These are phyloP conservation scores for Mycena polygramma DNA, from an alignment of 768 basidiomycete species.

Conservation along the genomic window DNA sequence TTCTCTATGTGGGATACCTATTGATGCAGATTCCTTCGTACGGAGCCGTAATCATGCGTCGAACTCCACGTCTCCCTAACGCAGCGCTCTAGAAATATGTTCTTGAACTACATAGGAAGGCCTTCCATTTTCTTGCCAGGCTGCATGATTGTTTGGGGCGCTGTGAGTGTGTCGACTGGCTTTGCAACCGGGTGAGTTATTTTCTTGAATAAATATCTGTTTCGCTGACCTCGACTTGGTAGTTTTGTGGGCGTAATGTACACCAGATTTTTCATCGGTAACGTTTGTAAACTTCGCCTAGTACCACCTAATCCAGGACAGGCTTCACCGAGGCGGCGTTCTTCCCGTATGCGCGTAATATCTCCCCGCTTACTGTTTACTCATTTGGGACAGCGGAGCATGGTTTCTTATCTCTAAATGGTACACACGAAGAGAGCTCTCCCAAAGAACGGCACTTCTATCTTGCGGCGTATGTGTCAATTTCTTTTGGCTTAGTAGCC, in stretches of 20 bases:
- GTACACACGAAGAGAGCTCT: slow-evolving; percentile 82
- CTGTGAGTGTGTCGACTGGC: slow-evolving; percentile 37
- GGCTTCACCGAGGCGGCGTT: slow-evolving; percentile 63
- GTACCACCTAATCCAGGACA: not conserved
- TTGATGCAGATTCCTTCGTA: slow-evolving; percentile 82
- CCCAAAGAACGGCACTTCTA: slow-evolving; percentile 74
- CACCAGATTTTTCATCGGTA: slow-evolving; percentile 81
- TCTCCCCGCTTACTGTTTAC: not conserved
- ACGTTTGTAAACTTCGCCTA: not conserved
- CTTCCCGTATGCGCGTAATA: slow-evolving; percentile 60
- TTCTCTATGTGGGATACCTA: slow-evolving; percentile 73
- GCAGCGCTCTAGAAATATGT: slow-evolving; percentile 67
- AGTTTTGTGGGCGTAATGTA: slow-evolving; percentile 76
- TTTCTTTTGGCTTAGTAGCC: not conserved
- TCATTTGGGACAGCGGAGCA: slow-evolving; percentile 13
- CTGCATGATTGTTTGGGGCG: slow-evolving; percentile 74
- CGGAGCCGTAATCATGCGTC: slow-evolving; percentile 38
- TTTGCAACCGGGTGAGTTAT: slow-evolving; percentile 54
- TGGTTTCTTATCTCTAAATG: slow-evolving; percentile 71
- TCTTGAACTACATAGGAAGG: slow-evolving; percentile 70
- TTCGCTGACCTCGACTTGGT: slow-evolving; percentile 10
- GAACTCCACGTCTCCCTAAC: slow-evolving; percentile 7
- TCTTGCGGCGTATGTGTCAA: slow-evolving; percentile 66
- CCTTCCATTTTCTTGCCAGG: slow-evolving; percentile 74
- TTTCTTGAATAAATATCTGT: not conserved